Evolutionary conservation across 441 rosid genomes (phyloP).

Genomic region (Aleurites moluccanus): DNA sequence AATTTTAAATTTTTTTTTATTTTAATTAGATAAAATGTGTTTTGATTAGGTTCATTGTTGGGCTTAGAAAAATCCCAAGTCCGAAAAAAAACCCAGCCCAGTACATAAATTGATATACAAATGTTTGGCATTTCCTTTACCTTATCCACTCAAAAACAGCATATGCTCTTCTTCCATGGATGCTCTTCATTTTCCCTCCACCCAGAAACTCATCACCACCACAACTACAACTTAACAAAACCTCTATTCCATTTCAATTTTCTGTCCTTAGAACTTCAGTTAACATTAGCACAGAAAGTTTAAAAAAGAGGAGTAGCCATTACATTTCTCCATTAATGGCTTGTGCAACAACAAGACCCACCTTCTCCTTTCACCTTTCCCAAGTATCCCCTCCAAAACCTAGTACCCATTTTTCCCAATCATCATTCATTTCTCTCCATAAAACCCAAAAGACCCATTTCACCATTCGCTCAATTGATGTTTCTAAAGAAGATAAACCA

Average conservation of each 20-base stretch:
- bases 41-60: not conserved
- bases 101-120: not conserved
- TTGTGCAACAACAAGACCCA: conserved; percentile 49
- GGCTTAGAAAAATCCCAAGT: conserved; percentile 1
- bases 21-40: not conserved
- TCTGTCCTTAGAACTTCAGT: too few species aligned
- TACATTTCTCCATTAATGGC: conserved; percentile 32
- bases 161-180: conserved; percentile 36
- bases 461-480: conserved; percentile 42
- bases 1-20: too few species aligned
- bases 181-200: conserved; percentile 41
- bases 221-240: not conserved
- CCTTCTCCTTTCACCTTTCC: conserved; percentile 50
- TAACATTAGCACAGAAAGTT: not conserved
- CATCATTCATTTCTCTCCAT: conserved; percentile 19
- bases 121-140: conserved; percentile 15
- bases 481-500: conserved; percentile 58
- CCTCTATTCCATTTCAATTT: not conserved
- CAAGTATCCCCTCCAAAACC: conserved; percentile 35
- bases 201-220: conserved; percentile 24
- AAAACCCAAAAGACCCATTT: conserved; percentile 28
- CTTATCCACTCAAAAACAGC: conserved; percentile 38
- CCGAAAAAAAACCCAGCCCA: not conserved
- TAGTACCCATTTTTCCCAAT: conserved; percentile 29
- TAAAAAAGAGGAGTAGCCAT: not conserved